Evolutionary conservation across 805 yeast genomes (phyloP).

Genomic region (Saturnispora ahearnii): DNA sequence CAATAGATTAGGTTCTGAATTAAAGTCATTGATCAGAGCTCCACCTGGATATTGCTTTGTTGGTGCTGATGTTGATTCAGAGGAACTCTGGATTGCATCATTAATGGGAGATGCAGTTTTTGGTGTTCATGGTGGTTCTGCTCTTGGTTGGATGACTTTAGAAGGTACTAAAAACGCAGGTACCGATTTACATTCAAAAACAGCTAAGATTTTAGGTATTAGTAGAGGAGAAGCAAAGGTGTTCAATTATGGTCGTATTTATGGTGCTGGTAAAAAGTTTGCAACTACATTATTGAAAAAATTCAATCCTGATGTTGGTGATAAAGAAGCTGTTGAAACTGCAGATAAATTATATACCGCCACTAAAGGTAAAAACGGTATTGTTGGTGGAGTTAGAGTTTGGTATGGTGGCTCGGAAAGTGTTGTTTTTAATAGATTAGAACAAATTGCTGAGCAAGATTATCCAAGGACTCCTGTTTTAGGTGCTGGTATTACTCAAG

Average conservation of each 20-base stretch:
- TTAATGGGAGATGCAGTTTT: slow-evolving; percentile 87
- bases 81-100: slow-evolving; percentile 97
- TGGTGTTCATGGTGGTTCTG: slow-evolving; percentile 88
- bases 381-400: slow-evolving; percentile 19
- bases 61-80: slow-evolving; percentile 99
- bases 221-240: slow-evolving; percentile 88
- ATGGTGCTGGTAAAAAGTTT: slow-evolving; percentile 93
- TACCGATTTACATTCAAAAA: slow-evolving; percentile 91
- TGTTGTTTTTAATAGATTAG: slow-evolving; percentile 80
- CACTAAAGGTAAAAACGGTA: slow-evolving; percentile 64
- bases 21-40: slow-evolving; percentile 77
- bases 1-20: slow-evolving; percentile 82
- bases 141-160: slow-evolving; percentile 98
- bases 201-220: slow-evolving; percentile 84
- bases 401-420: slow-evolving; percentile 94
- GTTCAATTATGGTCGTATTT: slow-evolving; percentile 93
- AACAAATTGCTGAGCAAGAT: slow-evolving; percentile 73
- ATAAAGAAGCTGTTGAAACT: slow-evolving; percentile 51
- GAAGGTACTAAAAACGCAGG: slow-evolving; percentile 90
- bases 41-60: slow-evolving; percentile 87
- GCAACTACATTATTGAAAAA: slow-evolving; percentile 78
- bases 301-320: slow-evolving; percentile 65
- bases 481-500: slow-evolving; percentile 89
- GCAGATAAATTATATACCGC: slow-evolving; percentile 65
- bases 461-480: slow-evolving; percentile 83